Base-by-base conservation (phyloP, 1,284 basidiomycete genomes). In the Puccinia sorghi region DNA sequence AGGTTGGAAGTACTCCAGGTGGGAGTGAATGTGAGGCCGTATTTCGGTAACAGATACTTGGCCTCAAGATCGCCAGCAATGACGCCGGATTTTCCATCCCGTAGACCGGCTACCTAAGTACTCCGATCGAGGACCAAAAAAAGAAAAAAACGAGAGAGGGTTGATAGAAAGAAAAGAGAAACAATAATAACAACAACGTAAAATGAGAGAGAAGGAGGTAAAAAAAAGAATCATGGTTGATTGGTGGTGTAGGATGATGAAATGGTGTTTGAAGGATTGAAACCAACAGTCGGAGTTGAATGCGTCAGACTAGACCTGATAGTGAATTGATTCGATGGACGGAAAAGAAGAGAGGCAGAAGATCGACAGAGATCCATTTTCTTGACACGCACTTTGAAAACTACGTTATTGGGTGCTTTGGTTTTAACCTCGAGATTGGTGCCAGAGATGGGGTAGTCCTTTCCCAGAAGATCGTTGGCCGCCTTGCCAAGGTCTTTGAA, bases 1-100 rank as follows among this genome's bases (percentile, higher is more conserved):
- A 98, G 91, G 84, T 92, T 86, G 88, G 97, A 97, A 85, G 90
- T 86, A 80, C 93, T 94, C 97, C 97, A 99, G 80, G 92, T 90
- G 85, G 87, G 84, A 72, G 82, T 84, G 79, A 83, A 79, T 73
- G 83, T 81, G 52, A 83, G 79, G 61, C 84, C 84, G 80, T 83
- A 83, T 82, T 84, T 84, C 79, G 81, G 82, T 81, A 84, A 83
- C 66, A 82, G 77, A 80, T 82, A 84, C 82, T 84, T 84, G 61
- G 83, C 84, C 82, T 84, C 84, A 80, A 84, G 82, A 80, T 84
- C 83, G 61, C 84, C 84, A 80, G 80, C 82, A 82, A 84, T 84
- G 77, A 80, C 77, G 80, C 82, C 82, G 52, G 81, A 82, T 82
- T 84, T 84, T 80, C 82, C 82, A 81, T 84, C 84, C 70, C 83